Conservation (phyloP, 129 eudicot species). For the Pittosporum tobira region DNA sequence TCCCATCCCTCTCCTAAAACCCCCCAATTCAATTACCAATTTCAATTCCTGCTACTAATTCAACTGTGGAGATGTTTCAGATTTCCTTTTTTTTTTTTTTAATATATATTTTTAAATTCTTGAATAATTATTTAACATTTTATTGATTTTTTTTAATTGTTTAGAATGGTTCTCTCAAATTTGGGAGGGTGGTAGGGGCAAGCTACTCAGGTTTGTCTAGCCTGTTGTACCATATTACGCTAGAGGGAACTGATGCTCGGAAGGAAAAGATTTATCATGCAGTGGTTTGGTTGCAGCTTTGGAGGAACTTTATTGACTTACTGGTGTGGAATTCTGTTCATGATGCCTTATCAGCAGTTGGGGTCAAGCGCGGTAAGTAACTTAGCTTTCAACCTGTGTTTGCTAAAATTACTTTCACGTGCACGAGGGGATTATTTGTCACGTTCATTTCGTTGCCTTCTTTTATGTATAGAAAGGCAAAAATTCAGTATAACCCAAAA, state of each 20-base stretch:
- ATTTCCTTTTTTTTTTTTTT: too few relatives aligned
- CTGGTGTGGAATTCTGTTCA: slow-evolving; percentile 10
- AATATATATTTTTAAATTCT: neutral
- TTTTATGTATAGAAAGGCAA: neutral
- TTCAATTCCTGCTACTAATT: too few relatives aligned
- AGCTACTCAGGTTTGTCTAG: slow-evolving; percentile 12
- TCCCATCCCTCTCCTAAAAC: too few relatives aligned
- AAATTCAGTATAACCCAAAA: too few relatives aligned
- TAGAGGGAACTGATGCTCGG: slow-evolving; percentile 11
- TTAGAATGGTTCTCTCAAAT: neutral
- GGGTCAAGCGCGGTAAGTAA: slow-evolving; percentile 10
- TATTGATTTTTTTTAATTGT: neutral
- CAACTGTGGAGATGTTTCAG: too few relatives aligned
- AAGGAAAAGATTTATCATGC: slow-evolving; percentile 6
- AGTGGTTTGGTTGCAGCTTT: slow-evolving; percentile 14
- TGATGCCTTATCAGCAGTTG: slow-evolving; percentile 13
- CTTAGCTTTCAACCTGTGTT: neutral
- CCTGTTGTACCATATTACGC: slow-evolving; percentile 14
- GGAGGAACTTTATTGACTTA: slow-evolving; percentile 11
- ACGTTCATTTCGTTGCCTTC: neutral
- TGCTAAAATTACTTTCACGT: neutral
- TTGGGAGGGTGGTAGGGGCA: slow-evolving; percentile 14
- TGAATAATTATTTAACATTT: neutral
- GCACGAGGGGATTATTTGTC: neutral
- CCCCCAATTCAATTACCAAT: too few relatives aligned